Evolutionary conservation across 2,329 filamentous ascomycete genomes (phyloP).

Genomic region (Ciborinia camelliae): DNA sequence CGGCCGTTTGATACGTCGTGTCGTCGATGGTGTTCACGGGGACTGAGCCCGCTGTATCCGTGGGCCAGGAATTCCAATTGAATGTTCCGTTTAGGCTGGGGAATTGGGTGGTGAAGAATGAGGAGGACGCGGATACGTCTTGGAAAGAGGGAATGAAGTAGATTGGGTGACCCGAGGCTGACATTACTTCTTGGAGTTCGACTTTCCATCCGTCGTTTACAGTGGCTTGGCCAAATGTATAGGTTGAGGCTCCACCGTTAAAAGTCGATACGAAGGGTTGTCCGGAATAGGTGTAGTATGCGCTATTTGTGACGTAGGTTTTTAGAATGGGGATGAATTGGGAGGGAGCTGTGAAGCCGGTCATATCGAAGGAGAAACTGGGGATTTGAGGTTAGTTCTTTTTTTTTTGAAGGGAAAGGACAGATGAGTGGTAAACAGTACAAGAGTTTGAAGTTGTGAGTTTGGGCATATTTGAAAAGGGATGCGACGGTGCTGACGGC

Average conservation of each 20-base stretch:
- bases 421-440: neutral
- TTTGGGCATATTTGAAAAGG: conserved; percentile 21
- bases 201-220: conserved; percentile 31
- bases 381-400: neutral
- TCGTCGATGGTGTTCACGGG: conserved; percentile 31
- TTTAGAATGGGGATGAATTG: conserved; percentile 21
- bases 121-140: conserved; percentile 17
- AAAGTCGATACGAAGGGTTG: conserved; percentile 25
- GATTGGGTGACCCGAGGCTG: conserved; percentile 28
- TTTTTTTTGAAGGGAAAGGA: too few relatives aligned
- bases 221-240: conserved; percentile 30
- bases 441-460: conserved; percentile 23
- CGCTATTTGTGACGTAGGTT: conserved; percentile 18
- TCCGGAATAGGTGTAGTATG: conserved; percentile 23
- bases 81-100: conserved; percentile 22
- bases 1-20: conserved; percentile 33
- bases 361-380: conserved; percentile 28
- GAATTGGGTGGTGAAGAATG: conserved; percentile 20
- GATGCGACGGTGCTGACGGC: conserved; percentile 11
- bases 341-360: conserved; percentile 19
- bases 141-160: conserved; percentile 24
- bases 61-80: conserved; percentile 27
- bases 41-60: conserved; percentile 19
- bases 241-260: conserved; percentile 23
- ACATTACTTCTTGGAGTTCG: conserved; percentile 29